A percentile compares a stretch with the other conserved stretches of the same genome.
phyloP scores from a whole-genome alignment of 2,329 filamentous ascomycete genomes.

The Hymenoscyphus fraxineus region DNA sequence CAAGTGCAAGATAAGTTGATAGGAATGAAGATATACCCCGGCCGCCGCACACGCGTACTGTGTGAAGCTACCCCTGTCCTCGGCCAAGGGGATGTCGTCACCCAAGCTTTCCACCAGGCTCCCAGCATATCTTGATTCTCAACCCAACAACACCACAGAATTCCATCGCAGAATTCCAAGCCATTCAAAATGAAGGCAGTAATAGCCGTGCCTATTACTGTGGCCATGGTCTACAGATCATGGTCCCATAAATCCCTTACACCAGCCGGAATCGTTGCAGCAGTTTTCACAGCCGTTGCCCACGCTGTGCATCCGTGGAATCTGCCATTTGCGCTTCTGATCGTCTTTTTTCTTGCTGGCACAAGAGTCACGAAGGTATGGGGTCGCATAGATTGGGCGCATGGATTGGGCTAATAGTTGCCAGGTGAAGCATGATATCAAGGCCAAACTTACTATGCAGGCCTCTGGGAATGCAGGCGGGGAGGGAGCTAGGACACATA shows the following conservation, averaged over 20 bases:
- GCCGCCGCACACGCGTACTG: too few relatives aligned
- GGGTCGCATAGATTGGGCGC: background rate
- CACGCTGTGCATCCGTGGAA: constrained; percentile 94
- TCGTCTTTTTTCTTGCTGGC: constrained; percentile 82
- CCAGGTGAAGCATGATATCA: constrained; percentile 82
- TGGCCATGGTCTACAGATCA: constrained; percentile 62
- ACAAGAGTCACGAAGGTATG: constrained; percentile 76
- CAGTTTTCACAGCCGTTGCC: constrained; percentile 67
- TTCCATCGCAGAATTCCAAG: constrained; percentile 44
- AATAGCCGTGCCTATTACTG: constrained; percentile 55
- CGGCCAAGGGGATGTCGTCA: background rate
- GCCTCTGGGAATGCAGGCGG: constrained; percentile 70
- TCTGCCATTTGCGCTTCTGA: constrained; percentile 79
- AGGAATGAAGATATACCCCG: background rate
- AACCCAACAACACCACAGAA: constrained; percentile 56
- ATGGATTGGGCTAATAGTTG: constrained; percentile 21
- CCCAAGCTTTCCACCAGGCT: background rate
- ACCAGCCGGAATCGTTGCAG: constrained; percentile 66
- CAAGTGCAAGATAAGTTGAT: background rate
- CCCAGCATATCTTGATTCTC: constrained; percentile 39
- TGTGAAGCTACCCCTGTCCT: background rate
- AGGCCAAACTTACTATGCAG: constrained; percentile 75
- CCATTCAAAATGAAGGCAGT: constrained; percentile 49
- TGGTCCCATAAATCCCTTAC: constrained; percentile 75
- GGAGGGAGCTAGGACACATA: constrained; percentile 76